Evolutionary conservation across 257 asterid species (phyloP).

Genomic region (Catharanthus roseus): DNA sequence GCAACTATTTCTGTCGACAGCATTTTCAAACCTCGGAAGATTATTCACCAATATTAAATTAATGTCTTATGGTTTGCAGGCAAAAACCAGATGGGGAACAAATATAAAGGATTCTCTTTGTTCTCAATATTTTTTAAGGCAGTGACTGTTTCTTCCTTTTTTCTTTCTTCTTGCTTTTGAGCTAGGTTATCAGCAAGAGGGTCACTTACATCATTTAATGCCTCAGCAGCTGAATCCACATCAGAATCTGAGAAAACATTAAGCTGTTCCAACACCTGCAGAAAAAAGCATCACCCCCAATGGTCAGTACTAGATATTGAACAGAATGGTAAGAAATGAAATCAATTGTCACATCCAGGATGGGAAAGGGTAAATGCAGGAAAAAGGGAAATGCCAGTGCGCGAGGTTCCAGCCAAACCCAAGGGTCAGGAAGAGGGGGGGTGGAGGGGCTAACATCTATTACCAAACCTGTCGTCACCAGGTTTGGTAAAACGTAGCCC

Average conservation of each 20-base stretch:
- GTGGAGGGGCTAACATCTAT: background rate
- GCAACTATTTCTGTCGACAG: background rate
- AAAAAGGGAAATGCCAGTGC: background rate
- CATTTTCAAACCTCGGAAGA: background rate
- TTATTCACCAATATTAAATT: background rate
- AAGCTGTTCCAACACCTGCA: slow-evolving; percentile 79
- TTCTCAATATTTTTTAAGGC: background rate
- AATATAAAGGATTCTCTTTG: background rate
- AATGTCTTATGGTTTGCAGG: background rate
- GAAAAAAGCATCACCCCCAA: slow-evolving; percentile 14
- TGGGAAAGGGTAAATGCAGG: background rate
- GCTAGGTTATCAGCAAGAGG: background rate
- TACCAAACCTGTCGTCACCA: background rate
- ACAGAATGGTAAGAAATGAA: background rate
- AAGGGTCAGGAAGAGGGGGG: background rate
- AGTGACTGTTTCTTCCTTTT: background rate
- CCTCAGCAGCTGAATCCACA: slow-evolving; percentile 88
- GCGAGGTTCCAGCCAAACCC: background rate
- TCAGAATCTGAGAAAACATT: slow-evolving; percentile 67
- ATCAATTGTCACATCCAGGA: background rate
- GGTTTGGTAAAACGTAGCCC: background rate
- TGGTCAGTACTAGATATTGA: background rate
- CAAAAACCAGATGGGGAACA: background rate
- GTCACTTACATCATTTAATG: slow-evolving; percentile 69
- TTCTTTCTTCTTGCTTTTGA: background rate